Evolutionary conservation across 106 monocot species (phyloP).

Genomic region (Platanthera guangdongensis): DNA sequence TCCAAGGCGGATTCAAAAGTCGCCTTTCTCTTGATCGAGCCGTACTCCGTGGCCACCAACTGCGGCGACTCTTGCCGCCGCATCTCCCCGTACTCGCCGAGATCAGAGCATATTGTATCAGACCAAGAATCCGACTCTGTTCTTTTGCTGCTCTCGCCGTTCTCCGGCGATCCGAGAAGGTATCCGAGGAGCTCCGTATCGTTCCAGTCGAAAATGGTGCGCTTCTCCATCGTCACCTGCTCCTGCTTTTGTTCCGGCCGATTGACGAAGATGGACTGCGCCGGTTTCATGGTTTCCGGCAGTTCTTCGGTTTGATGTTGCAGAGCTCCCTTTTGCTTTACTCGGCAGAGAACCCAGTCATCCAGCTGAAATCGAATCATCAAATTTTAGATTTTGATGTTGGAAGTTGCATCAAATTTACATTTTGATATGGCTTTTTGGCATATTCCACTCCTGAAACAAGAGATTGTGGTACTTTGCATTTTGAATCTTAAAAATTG

Average conservation of each 20-base stretch:
- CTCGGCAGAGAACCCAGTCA: constrained; percentile 22
- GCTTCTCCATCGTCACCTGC: neutral
- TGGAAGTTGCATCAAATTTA: too few relatives aligned
- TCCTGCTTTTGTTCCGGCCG: neutral
- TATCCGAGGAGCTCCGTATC: neutral
- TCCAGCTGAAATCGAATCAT: constrained; percentile 9
- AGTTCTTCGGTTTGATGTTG: neutral
- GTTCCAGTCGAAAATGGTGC: neutral
- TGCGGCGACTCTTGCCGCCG: neutral
- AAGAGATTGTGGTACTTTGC: too few relatives aligned
- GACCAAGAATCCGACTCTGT: too few relatives aligned
- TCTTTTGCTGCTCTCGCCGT: neutral
- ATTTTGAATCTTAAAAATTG: too few relatives aligned
- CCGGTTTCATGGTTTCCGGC: neutral
- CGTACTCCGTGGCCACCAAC: neutral
- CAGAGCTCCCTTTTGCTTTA: constrained; percentile 6
- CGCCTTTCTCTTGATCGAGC: neutral
- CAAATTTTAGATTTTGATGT: too few relatives aligned
- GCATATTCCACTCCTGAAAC: too few relatives aligned
- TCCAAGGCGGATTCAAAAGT: neutral
- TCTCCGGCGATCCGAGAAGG: neutral
- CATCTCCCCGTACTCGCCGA: too few relatives aligned
- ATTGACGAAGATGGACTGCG: too few relatives aligned
- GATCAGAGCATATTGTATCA: too few relatives aligned
- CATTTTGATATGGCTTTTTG: too few relatives aligned